phyloP scores from a whole-genome alignment of 2,329 filamentous ascomycete species.

The Cercospora sp. region DNA sequence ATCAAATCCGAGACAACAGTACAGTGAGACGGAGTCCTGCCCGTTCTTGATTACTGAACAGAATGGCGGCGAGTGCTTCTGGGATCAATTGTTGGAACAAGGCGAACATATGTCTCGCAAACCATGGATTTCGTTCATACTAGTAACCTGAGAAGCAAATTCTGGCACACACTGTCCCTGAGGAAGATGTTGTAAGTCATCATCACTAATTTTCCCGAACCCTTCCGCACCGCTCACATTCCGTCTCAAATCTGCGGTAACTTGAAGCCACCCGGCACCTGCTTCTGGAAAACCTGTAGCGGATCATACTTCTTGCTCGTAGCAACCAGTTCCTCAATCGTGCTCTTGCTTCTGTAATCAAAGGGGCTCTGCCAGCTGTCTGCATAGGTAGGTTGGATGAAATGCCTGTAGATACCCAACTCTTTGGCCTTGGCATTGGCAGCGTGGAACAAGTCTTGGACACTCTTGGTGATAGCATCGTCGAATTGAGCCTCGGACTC shows the following conservation, averaged over 20 bases:
- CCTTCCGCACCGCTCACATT: neutral
- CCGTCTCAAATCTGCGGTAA: slow-evolving; percentile 3
- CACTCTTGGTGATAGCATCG: slow-evolving; percentile 18
- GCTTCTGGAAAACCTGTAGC: slow-evolving; percentile 39
- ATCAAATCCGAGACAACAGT: neutral
- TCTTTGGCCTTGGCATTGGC: slow-evolving; percentile 17
- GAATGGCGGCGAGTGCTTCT: neutral
- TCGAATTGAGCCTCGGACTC: slow-evolving; percentile 17
- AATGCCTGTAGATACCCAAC: slow-evolving; percentile 25
- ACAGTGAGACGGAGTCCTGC: neutral
- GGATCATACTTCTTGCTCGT: slow-evolving; percentile 43
- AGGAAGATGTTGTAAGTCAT: neutral
- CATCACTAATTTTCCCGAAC: neutral
- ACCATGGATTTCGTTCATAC: neutral
- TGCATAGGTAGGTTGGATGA: slow-evolving; percentile 42
- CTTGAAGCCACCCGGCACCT: slow-evolving; percentile 42
- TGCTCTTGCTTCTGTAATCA: slow-evolving; percentile 36
- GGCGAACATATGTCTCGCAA: neutral
- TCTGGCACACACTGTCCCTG: neutral
- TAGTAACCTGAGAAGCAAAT: neutral
- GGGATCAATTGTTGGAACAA: neutral
- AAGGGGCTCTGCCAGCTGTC: slow-evolving; percentile 42
- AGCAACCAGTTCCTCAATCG: slow-evolving; percentile 33
- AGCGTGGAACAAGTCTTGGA: slow-evolving; percentile 19
- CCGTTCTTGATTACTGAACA: neutral